These are phyloP conservation scores for Acacia pycnantha DNA, from an alignment of 331 rosid species.

Conservation along the genomic window DNA sequence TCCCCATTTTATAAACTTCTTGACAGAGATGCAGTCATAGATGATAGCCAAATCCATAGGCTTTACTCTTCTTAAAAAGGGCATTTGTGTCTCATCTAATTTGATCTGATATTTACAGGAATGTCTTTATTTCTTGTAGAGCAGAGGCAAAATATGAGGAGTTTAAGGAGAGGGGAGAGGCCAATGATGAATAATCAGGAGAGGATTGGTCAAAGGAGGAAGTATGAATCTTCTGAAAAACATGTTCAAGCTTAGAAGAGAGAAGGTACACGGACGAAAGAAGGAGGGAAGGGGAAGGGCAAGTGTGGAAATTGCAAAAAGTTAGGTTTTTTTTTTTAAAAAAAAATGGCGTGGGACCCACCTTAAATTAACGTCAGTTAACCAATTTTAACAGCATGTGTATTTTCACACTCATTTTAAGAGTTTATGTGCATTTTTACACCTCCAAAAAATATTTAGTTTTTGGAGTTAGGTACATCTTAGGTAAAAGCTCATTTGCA, in stretches of 20 bases:
- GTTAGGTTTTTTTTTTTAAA: too few relatives aligned
- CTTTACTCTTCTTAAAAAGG: background rate
- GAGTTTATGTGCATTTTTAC: too few relatives aligned
- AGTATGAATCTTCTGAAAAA: constrained; percentile 65
- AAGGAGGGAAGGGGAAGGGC: too few relatives aligned
- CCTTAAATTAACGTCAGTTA: too few relatives aligned
- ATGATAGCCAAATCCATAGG: background rate
- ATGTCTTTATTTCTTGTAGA: constrained; percentile 44
- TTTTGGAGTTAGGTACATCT: too few relatives aligned
- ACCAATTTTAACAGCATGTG: too few relatives aligned
- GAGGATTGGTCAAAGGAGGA: constrained; percentile 69
- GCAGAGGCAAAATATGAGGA: constrained; percentile 67
- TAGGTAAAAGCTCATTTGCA: too few relatives aligned
- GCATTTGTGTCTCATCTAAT: background rate
- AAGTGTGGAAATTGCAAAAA: too few relatives aligned
- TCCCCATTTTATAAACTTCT: background rate
- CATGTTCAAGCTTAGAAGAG: constrained; percentile 44
- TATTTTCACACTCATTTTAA: too few relatives aligned
- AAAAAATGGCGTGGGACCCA: too few relatives aligned
- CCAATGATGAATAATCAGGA: constrained; percentile 40
- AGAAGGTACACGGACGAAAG: too few relatives aligned
- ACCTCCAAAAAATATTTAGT: too few relatives aligned
- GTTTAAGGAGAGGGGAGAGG: constrained; percentile 69
- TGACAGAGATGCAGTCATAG: background rate
- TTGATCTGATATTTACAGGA: constrained; percentile 25